Base-by-base conservation (phyloP, 2,329 filamentous ascomycete species). In the Trichoderma atroviride region DNA sequence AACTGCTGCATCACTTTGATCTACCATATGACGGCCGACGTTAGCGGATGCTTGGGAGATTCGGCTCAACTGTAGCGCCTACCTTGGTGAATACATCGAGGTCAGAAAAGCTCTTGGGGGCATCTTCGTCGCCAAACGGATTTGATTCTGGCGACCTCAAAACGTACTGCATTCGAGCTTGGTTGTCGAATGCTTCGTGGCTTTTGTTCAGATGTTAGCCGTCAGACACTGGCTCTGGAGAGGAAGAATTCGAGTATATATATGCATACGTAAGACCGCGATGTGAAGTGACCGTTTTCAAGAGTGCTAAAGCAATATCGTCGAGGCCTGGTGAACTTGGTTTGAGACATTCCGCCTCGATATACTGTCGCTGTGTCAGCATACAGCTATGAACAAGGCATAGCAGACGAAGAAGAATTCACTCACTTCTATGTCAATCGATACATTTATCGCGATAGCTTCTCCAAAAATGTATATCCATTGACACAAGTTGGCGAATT, bases 221-320 rank as follows among this genome's bases (percentile, higher is more conserved):
- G 72, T 73, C 53, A 74, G 70, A 24, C 31, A 50, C 14, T n/a
- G 22, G 11, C 16, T 19, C 11, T 14, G 22, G 35, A 16, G 35
- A 55, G 24, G 22, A 16, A 19, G 33, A 27, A 5, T 7, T 2
- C 16, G 27, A 57, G 40, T 27, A 5, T 22, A 22, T 57, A 50
- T 29, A 69, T 53, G 86, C 92, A 74, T 87, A 97, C 94, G 91
- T 96, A 59, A 98, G 84, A 72, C 94, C 94, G 72, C 94, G 91
- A 83, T 97, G 94, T 70, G 94, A 97, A 37, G 96, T 97, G 61
- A 97, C 90, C 78, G 92, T 94, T 85, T 97, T 97, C 70, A 98
- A 88, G 24, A 98, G 85, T 67, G 92, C 89, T 57, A 99, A 86
- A 43, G 93, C 95, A 74, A 98, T 93, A 68, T 95, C 89, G 71